Conservation (phyloP, 179 eudicot genomes). For the Spinacia oleracea region DNA sequence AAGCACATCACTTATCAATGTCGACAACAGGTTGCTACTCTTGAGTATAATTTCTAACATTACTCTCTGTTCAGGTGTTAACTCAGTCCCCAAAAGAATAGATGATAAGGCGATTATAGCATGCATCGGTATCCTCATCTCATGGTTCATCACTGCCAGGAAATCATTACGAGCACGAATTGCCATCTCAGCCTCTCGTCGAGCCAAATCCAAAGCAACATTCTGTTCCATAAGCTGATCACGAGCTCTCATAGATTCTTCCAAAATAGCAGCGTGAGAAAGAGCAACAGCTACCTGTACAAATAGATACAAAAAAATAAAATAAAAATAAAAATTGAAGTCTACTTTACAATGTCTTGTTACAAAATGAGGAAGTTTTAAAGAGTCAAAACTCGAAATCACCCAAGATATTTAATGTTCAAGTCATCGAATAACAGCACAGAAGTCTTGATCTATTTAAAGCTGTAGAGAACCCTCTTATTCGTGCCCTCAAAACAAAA, state of each 20-base stretch:
- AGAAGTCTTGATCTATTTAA: background rate
- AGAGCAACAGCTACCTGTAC: slow-evolving; percentile 87
- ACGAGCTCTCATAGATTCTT: slow-evolving; percentile 86
- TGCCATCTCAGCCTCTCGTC: slow-evolving; percentile 84
- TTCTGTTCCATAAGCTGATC: slow-evolving; percentile 86
- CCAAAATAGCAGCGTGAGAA: slow-evolving; percentile 83
- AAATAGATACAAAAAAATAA: background rate
- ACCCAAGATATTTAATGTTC: background rate
- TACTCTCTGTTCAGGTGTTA: slow-evolving; percentile 78
- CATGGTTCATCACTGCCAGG: slow-evolving; percentile 90
- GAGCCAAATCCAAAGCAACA: slow-evolving; percentile 73
- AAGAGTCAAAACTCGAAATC: too few species aligned
- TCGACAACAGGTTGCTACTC: slow-evolving; percentile 80
- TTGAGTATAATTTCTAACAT: slow-evolving; percentile 83
- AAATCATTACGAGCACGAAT: slow-evolving; percentile 88
- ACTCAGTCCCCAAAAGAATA: slow-evolving; percentile 74
- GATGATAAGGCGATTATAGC: slow-evolving; percentile 76
- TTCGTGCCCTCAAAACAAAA: background rate
- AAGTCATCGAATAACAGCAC: background rate
- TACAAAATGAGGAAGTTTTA: slow-evolving; percentile 2
- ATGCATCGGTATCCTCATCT: slow-evolving; percentile 96
- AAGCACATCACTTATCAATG: slow-evolving; percentile 85
- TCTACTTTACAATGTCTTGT: background rate
- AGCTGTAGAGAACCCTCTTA: background rate
- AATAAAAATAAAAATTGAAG: too few species aligned